phyloP scores from a whole-genome alignment of 805 yeast species.

The Candida nemodendra region DNA sequence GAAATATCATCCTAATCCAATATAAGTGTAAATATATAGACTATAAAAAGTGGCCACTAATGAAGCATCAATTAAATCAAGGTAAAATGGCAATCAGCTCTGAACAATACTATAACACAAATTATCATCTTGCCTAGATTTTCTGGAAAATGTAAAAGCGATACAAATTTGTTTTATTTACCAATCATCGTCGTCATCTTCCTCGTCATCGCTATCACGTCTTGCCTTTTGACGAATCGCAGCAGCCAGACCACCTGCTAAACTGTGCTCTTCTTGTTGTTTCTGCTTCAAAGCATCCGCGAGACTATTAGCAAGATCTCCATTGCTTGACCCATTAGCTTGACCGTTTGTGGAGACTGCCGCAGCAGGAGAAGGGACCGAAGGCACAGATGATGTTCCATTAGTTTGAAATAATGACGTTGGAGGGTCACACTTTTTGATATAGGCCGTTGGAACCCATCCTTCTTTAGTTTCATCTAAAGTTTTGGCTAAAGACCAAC shows the following conservation, averaged over 20 bases:
- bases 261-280: slow-evolving; percentile 54
- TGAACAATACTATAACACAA: no score
- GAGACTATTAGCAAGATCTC: slow-evolving; percentile 43
- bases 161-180: no score
- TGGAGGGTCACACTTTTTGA: slow-evolving; percentile 58
- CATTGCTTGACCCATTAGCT: slow-evolving; percentile 9
- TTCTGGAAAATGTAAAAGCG: no score
- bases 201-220: slow-evolving; percentile 71
- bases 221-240: slow-evolving; percentile 78
- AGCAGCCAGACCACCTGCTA: slow-evolving; percentile 87
- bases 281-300: slow-evolving; percentile 69
- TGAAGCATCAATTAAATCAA: no score
- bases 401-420: slow-evolving; percentile 29
- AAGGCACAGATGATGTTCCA: slow-evolving; percentile 40
- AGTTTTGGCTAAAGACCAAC: slow-evolving; percentile 91
- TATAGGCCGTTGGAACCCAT: slow-evolving; percentile 97
- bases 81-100: no score
- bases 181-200: slow-evolving; percentile 58
- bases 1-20: no score
- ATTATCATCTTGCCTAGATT: no score
- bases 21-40: no score
- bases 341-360: slow-evolving; percentile 11
- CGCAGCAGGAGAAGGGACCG: slow-evolving; percentile 28
- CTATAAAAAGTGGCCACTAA: no score
- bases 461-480: slow-evolving; percentile 80